A percentile compares a stretch with the other conserved stretches of the same genome.
phyloP scores from a whole-genome alignment of 768 basidiomycete genomes.

The Ramaria sp. region DNA sequence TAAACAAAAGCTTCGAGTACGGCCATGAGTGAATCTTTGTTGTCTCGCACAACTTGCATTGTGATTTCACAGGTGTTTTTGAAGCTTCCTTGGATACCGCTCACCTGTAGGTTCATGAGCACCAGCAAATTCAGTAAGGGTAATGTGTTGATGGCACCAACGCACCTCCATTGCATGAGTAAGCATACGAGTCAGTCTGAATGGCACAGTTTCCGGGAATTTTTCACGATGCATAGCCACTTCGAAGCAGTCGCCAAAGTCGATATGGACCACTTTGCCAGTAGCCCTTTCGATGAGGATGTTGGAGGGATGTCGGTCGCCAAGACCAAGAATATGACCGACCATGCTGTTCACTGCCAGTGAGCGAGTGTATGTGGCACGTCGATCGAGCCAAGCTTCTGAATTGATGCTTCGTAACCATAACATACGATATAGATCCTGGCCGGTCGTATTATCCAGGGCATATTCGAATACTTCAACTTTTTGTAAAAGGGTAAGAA shows the following conservation, averaged over 20 bases:
- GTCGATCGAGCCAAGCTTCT: constrained; percentile 94
- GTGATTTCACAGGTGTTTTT: constrained; percentile 91
- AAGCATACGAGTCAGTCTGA: constrained; percentile 95
- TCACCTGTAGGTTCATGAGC: constrained; percentile 47
- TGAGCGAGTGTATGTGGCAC: constrained; percentile 91
- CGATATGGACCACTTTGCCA: constrained; percentile 94
- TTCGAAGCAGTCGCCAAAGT: constrained; percentile 98
- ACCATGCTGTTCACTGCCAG: constrained; percentile 98
- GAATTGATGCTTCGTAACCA: constrained; percentile 96
- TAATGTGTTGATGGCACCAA: background rate
- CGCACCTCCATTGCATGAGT: constrained; percentile 98
- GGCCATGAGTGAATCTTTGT: constrained; percentile 98
- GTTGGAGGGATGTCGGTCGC: constrained; percentile 98
- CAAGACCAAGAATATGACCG: constrained; percentile 92
- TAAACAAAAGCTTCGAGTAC: constrained; percentile 98
- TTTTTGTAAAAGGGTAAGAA: constrained; percentile 87
- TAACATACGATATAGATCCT: constrained; percentile 91
- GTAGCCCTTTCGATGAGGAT: constrained; percentile 82
- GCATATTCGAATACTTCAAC: constrained; percentile 99
- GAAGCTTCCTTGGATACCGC: constrained; percentile 97
- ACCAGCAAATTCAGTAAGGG: background rate
- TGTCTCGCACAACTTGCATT: constrained; percentile 93
- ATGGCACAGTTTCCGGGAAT: constrained; percentile 97
- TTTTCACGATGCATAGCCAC: constrained; percentile 97
- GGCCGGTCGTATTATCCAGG: constrained; percentile 94